Evolutionary conservation across 805 yeast species (phyloP).

Genomic region (Saccharomyces eubayanus): DNA sequence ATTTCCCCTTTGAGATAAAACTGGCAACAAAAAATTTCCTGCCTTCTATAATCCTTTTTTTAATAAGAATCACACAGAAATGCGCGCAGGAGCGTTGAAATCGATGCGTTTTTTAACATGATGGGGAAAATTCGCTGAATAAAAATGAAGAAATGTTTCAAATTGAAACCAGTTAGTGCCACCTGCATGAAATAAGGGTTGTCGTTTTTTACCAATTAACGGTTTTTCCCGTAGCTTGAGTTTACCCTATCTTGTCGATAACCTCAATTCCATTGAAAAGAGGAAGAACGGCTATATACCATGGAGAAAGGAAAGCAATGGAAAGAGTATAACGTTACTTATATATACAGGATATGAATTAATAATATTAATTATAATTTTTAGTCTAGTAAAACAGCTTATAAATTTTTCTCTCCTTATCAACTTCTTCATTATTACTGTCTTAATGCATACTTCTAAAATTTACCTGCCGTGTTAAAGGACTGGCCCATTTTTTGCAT

Average conservation of each 20-base stretch:
- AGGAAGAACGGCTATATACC: not conserved
- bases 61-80: not conserved
- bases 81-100: not conserved
- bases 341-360: not conserved
- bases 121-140: not conserved
- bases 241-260: not conserved
- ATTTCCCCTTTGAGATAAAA: not conserved
- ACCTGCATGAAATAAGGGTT: not conserved
- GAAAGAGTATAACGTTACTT: not conserved
- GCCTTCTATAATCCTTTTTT: not conserved
- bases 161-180: not conserved
- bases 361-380: not conserved
- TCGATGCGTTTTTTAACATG: not conserved
- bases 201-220: not conserved
- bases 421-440: not conserved
- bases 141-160: not conserved
- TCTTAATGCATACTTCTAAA: slow-evolving; percentile 7
- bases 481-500: slow-evolving; percentile 46
- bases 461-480: slow-evolving; percentile 32
- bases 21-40: not conserved
- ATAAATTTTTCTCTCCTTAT: not conserved
- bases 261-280: not conserved
- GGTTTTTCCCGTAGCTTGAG: not conserved
- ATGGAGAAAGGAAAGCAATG: not conserved
- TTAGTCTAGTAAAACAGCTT: not conserved